Conservation (phyloP, 139 green algal species). For the Tetradesmus lagerheimii region DNA sequence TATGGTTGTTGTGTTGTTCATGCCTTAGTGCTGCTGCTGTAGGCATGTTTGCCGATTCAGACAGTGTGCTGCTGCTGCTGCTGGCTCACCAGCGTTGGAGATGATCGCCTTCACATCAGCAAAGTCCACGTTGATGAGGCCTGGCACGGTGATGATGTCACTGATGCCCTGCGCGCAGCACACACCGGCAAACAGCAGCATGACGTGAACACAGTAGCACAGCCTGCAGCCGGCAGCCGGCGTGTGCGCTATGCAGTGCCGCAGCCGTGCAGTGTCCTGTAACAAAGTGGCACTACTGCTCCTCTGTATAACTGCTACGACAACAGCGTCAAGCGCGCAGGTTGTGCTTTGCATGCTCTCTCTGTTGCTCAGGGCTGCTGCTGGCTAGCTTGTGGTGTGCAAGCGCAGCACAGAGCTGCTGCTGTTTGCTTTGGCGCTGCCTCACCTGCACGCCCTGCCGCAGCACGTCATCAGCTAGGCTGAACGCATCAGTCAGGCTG, state of each 20-base stretch:
- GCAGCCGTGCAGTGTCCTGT: too few relatives aligned
- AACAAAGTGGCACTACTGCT: too few relatives aligned
- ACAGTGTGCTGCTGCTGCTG: background rate
- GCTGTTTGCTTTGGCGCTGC: background rate
- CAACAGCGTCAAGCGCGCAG: too few relatives aligned
- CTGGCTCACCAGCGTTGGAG: slow-evolving; percentile 80
- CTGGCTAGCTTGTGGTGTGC: background rate
- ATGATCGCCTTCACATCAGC: slow-evolving; percentile 98
- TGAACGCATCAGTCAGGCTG: slow-evolving; percentile 95
- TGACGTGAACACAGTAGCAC: background rate
- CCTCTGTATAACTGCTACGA: too few relatives aligned
- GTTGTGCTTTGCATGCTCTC: too few relatives aligned
- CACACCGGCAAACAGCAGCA: background rate
- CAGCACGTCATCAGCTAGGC: slow-evolving; percentile 97
- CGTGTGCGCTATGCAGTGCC: too few relatives aligned
- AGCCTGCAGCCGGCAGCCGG: too few relatives aligned
- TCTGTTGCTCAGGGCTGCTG: background rate
- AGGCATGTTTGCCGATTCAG: background rate
- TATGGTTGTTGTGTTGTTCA: too few relatives aligned
- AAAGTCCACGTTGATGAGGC: slow-evolving; percentile 99
- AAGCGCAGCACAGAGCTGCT: background rate
- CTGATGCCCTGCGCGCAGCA: slow-evolving; percentile 94
- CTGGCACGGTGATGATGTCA: slow-evolving; percentile 98
- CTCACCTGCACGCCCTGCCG: slow-evolving; percentile 83
- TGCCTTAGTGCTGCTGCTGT: background rate